These are phyloP conservation scores for Xylaria sp. DNA, from an alignment of 2,329 filamentous ascomycete species.

Conservation along the genomic window DNA sequence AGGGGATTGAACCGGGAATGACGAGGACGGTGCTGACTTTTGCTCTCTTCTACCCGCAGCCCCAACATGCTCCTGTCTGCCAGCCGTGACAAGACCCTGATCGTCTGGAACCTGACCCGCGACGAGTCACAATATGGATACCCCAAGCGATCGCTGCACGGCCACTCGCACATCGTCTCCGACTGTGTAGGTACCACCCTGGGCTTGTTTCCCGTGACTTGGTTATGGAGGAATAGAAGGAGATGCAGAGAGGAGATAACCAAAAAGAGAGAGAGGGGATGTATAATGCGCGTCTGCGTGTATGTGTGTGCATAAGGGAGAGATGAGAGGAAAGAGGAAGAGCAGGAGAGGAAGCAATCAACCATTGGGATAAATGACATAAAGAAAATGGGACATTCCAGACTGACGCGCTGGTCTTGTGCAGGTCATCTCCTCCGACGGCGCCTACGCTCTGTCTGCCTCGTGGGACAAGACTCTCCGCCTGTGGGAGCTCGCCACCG, in stretches of 20 bases:
- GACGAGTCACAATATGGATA: slow-evolving; percentile 98
- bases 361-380: too few species aligned
- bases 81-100: slow-evolving; percentile 97
- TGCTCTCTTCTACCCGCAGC: slow-evolving; percentile 58
- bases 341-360: neutral
- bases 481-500: slow-evolving; percentile 98
- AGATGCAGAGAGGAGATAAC: neutral
- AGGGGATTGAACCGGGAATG: slow-evolving; percentile 14
- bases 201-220: neutral
- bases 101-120: slow-evolving; percentile 99
- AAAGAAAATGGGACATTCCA: slow-evolving; percentile 4
- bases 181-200: slow-evolving; percentile 84
- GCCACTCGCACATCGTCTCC: slow-evolving; percentile 99
- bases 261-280: neutral
- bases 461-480: slow-evolving; percentile 99
- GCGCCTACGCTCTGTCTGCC: slow-evolving; percentile 97
- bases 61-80: slow-evolving; percentile 99
- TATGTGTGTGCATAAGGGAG: neutral
- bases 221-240: neutral
- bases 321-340: neutral
- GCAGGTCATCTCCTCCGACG: slow-evolving; percentile 98
- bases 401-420: slow-evolving; percentile 46
- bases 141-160: slow-evolving; percentile 98
- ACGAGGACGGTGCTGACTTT: slow-evolving; percentile 46
- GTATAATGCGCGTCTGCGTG: neutral